phyloP scores from a whole-genome alignment of 1,284 basidiomycete genomes.

The Paramarasmius palmivorus region DNA sequence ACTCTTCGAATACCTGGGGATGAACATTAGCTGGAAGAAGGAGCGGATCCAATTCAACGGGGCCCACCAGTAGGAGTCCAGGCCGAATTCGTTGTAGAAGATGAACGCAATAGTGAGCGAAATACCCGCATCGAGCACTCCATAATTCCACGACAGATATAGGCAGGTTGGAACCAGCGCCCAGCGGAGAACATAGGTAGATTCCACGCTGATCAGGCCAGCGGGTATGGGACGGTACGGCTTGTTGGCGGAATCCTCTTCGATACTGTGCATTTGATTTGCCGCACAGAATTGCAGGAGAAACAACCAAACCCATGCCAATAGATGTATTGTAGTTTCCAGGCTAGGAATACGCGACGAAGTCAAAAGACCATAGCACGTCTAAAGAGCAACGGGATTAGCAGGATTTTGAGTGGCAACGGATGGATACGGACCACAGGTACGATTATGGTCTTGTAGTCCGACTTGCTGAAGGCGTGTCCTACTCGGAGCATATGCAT shows the following conservation, averaged over 20 bases:
- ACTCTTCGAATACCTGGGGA: conserved; percentile 28
- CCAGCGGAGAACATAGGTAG: conserved; percentile 36
- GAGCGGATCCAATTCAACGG: background rate
- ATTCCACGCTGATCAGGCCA: conserved; percentile 33
- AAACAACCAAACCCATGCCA: conserved; percentile 44
- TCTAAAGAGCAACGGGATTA: conserved; percentile 20
- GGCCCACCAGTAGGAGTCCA: conserved; percentile 29
- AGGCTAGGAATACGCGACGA: conserved; percentile 19
- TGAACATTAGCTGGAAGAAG: background rate
- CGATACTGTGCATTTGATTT: conserved; percentile 39
- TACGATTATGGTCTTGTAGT: conserved; percentile 32
- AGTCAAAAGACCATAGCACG: conserved; percentile 6
- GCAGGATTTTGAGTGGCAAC: conserved; percentile 16
- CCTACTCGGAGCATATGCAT: background rate
- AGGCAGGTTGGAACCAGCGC: conserved; percentile 31
- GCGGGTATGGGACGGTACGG: conserved; percentile 45
- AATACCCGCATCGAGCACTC: conserved; percentile 26
- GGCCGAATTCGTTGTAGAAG: conserved; percentile 35
- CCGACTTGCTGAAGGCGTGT: conserved; percentile 29
- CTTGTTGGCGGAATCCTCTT: conserved; percentile 45
- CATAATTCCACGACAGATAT: conserved; percentile 26
- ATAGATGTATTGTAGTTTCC: conserved; percentile 19
- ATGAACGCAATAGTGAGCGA: conserved; percentile 28
- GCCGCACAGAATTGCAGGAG: conserved; percentile 44
- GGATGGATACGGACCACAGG: conserved; percentile 27